Evolutionary conservation across 257 asterid species (phyloP).

Genomic region (Galeopsis tetrahit): DNA sequence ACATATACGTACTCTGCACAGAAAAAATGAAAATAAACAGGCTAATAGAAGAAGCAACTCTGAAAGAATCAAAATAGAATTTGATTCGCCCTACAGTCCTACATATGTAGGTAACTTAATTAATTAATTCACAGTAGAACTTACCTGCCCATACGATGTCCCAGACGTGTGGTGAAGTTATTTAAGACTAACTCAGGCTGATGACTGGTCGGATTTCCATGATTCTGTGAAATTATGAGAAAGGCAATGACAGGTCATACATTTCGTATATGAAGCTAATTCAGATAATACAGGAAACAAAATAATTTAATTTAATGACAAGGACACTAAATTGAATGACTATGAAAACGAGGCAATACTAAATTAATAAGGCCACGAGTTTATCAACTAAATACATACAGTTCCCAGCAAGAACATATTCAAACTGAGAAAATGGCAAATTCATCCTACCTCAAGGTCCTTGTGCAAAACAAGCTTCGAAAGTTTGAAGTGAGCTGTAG

Average conservation of each 20-base stretch:
- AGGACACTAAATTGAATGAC: neutral
- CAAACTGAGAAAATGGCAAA: conserved; percentile 3
- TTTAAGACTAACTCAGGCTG: conserved; percentile 81
- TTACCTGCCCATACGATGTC: conserved; percentile 95
- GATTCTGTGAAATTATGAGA: conserved; percentile 59
- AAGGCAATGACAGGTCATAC: conserved; percentile 4
- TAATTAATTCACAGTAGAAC: conserved; percentile 8
- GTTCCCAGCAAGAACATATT: neutral
- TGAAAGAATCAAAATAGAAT: neutral
- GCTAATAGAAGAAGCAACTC: neutral
- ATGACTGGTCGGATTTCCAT: conserved; percentile 95
- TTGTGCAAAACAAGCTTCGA: conserved; percentile 77
- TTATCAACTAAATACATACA: neutral
- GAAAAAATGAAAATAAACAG: conserved; percentile 13
- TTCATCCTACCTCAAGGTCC: conserved; percentile 71
- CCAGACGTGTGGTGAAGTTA: conserved; percentile 93
- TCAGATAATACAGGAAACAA: neutral
- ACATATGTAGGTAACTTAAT: neutral
- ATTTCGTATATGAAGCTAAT: conserved; percentile 5
- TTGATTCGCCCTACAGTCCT: neutral
- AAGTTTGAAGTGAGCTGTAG: conserved; percentile 95
- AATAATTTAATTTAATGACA: too few relatives aligned
- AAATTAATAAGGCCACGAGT: neutral
- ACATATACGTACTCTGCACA: neutral
- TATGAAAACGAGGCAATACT: neutral